Evolutionary conservation across 2,329 filamentous ascomycete genomes (phyloP), one percentile per base, ranked within the genome.

Genomic region (Arthroderma sp.): DNA sequence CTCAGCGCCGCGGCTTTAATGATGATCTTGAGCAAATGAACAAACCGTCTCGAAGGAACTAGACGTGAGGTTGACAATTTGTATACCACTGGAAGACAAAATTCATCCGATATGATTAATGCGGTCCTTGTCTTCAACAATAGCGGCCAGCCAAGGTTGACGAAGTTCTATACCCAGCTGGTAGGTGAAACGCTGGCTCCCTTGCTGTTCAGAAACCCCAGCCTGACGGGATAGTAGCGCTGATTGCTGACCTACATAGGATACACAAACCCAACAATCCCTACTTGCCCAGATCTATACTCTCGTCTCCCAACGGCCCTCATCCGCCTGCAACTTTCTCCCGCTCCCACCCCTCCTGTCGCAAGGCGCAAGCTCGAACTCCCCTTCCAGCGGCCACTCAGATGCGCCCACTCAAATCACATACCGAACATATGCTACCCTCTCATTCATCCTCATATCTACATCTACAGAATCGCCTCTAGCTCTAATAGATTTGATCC

Each of bases 61-160:
- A 22, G 15, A 22, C 3, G 15, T 22, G 15, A 22, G 15, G 15
- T 22, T 22, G 15, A 22, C 15, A 22, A 22, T 22, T 22, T 22
- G 15, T 22, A 22, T 2, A 22, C 1, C 2, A 3, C 3, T 22
- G 15, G 15, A 22, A 22, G 15, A 22, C 15, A 22, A 22, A 22
- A 22, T 22, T 2, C 34, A 22, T 8, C 34, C 32, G 47, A 38
- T 6, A 98, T 98, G 91, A 96, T 98, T 66, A 98, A 94, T 73
- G 91, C 93, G 30, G 89, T 98, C 50, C 74, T 98, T 53, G 89
- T 98, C 62, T 98, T 98, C 73, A 98, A 98, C 61, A 94, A 94
- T 70, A 86, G 89, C 57, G 91, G 91, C 52, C 89, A 98, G 67
- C 89, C 91, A 33, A 83, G 91, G 45, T 75, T 98, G 62, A 96